Conservation (phyloP, 2,329 filamentous ascomycete species). For the Phialophora verrucosa region DNA sequence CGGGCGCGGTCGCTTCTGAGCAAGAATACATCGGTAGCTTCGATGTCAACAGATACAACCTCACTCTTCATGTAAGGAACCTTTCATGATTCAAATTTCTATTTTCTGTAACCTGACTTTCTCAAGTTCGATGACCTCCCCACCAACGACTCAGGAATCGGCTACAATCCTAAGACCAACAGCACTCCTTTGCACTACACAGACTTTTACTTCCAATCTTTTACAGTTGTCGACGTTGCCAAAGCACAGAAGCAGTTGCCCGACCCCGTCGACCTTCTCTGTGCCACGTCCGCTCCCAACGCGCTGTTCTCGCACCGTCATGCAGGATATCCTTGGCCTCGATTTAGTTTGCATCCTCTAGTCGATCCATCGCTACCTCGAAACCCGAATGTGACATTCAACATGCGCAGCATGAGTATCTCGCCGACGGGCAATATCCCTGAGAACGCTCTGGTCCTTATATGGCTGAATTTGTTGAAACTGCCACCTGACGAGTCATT, state of each 20-base stretch:
- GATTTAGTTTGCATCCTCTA: conserved; percentile 16
- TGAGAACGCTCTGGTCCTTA: conserved; percentile 6
- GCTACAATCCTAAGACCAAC: conserved; percentile 12
- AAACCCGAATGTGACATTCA: conserved; percentile 17
- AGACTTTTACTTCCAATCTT: conserved; percentile 22
- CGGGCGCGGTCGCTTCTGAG: background rate
- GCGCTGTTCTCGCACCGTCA: conserved; percentile 17
- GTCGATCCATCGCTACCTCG: background rate
- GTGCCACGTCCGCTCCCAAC: conserved; percentile 19
- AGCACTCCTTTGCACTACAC: conserved; percentile 14
- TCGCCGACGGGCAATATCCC: conserved; percentile 16
- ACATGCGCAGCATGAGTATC: conserved; percentile 14
- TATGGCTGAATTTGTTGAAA: conserved; percentile 15
- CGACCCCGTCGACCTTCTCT: conserved; percentile 15
- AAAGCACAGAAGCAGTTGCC: conserved; percentile 11
- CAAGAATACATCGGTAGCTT: conserved; percentile 1
- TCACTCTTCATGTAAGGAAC: conserved; percentile 4
- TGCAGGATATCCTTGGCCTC: conserved; percentile 10
- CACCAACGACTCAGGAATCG: conserved; percentile 19
- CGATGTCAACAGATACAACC: conserved; percentile 2
- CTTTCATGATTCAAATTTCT: background rate
- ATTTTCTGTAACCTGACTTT: background rate
- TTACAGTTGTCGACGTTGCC: conserved; percentile 21
- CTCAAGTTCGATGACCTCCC: conserved; percentile 19
- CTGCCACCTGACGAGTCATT: conserved; percentile 10